Percentiles rank a stretch among this genome's conserved stretches.
These are phyloP conservation scores for Suillus subalutaceus DNA, from an alignment of 768 basidiomycete genomes.

Conservation along the genomic window DNA sequence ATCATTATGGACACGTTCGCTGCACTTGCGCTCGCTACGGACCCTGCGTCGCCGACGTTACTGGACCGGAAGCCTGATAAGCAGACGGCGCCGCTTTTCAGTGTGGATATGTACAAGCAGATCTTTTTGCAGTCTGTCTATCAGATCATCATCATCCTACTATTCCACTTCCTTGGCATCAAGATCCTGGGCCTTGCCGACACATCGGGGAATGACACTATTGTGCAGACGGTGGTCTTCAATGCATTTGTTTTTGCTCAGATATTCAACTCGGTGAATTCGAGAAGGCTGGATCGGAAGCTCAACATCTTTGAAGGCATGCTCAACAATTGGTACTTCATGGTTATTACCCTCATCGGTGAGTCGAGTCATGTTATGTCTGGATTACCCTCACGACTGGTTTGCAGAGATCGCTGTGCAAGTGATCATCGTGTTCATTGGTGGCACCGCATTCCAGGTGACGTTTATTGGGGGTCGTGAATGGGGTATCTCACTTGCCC, in stretches of 20 bases:
- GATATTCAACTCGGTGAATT: constrained; percentile 95
- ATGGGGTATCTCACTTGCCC: constrained; percentile 91
- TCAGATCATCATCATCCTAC: constrained; percentile 78
- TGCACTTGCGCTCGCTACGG: constrained; percentile 95
- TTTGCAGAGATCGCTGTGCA: constrained; percentile 82
- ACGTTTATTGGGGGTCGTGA: constrained; percentile 75
- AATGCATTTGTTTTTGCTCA: constrained; percentile 99
- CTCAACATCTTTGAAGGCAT: constrained; percentile 92
- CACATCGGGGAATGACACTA: constrained; percentile 35
- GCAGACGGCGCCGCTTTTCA: constrained; percentile 87
- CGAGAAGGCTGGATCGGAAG: constrained; percentile 79
- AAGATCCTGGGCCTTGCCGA: constrained; percentile 65
- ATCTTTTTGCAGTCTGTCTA: constrained; percentile 89
- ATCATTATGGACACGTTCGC: constrained; percentile 99
- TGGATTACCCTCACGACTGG: constrained; percentile 12
- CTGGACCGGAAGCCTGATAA: constrained; percentile 91
- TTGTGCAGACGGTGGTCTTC: constrained; percentile 89
- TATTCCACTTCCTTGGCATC: constrained; percentile 87
- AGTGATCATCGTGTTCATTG: constrained; percentile 87
- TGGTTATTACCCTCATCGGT: constrained; percentile 86
- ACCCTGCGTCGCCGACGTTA: constrained; percentile 80
- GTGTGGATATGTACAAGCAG: constrained; percentile 95
- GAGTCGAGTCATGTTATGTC: constrained; percentile 24
- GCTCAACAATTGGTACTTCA: constrained; percentile 78
- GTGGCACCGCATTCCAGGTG: constrained; percentile 91